These are phyloP conservation scores for Lasiodiplodia sp. DNA, from an alignment of 2,329 filamentous ascomycete species.

Conservation along the genomic window DNA sequence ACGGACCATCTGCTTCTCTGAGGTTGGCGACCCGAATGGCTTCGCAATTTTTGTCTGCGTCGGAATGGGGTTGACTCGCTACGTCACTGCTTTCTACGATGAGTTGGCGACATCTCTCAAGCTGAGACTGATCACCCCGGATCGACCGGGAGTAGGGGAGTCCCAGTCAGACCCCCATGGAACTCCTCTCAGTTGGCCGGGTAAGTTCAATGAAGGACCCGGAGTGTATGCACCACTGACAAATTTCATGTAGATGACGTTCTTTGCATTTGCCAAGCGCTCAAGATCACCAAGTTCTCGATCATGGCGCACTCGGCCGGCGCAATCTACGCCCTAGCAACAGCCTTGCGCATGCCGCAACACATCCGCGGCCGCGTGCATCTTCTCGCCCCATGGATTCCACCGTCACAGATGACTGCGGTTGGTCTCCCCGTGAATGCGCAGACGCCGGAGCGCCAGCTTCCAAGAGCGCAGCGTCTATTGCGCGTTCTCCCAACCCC, in stretches of 20 bases:
- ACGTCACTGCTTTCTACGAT: conserved; percentile 96
- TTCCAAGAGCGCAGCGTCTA: conserved; percentile 91
- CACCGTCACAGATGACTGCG: conserved; percentile 68
- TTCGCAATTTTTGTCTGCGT: conserved; percentile 96
- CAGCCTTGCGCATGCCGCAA: conserved; percentile 92
- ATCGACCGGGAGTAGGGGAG: conserved; percentile 91
- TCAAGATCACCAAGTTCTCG: conserved; percentile 95
- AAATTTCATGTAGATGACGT: conserved; percentile 69
- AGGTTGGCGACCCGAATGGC: conserved; percentile 91
- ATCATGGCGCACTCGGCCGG: conserved; percentile 95
- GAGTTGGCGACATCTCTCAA: conserved; percentile 89
- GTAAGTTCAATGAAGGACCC: conserved; percentile 58
- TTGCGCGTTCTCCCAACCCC: conserved; percentile 88
- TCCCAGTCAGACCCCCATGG: conserved; percentile 86
- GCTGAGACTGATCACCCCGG: conserved; percentile 88
- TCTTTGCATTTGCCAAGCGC: conserved; percentile 86
- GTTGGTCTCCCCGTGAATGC: conserved; percentile 71
- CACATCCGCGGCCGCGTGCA: conserved; percentile 95
- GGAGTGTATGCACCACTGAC: conserved; percentile 45
- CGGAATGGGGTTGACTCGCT: conserved; percentile 95
- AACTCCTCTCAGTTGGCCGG: conserved; percentile 92
- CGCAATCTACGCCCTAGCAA: conserved; percentile 96
- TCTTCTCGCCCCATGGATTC: conserved; percentile 94
- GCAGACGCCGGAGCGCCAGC: conserved; percentile 76
- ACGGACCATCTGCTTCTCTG: conserved; percentile 90